Conservation (phyloP, 164 flowering plant genomes). For the Paratinospora sagittata region DNA sequence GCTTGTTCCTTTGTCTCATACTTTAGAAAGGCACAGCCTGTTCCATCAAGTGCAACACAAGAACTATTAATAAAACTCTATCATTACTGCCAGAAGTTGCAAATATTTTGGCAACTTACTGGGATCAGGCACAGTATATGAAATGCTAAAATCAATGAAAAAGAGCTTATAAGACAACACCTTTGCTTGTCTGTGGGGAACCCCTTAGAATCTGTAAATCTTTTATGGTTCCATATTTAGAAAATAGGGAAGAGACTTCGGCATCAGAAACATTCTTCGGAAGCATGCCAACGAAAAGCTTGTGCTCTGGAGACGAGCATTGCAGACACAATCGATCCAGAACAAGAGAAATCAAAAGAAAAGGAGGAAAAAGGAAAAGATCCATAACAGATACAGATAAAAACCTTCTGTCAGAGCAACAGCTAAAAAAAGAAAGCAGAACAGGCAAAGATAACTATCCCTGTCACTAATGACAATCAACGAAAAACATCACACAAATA, state of each 20-base stretch:
- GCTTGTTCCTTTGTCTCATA: slow-evolving; percentile 98
- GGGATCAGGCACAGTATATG: too few relatives aligned
- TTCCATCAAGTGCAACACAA: slow-evolving; percentile 8
- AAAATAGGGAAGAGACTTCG: slow-evolving; percentile 74
- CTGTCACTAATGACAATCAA: background rate
- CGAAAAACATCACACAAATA: background rate
- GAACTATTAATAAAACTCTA: slow-evolving; percentile 1
- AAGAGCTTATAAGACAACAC: slow-evolving; percentile 24
- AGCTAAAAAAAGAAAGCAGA: background rate
- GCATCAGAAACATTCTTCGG: slow-evolving; percentile 89
- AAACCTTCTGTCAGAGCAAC: slow-evolving; percentile 1
- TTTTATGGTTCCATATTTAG: slow-evolving; percentile 74
- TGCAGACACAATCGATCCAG: background rate
- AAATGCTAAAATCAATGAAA: background rate
- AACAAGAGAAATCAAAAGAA: background rate
- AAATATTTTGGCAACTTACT: background rate
- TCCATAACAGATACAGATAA: background rate
- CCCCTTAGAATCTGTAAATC: slow-evolving; percentile 92
- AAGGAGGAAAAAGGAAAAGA: background rate
- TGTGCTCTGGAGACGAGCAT: slow-evolving; percentile 60
- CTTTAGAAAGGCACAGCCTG: slow-evolving; percentile 97
- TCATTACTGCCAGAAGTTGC: background rate
- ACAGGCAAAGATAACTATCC: background rate
- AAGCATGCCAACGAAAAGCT: slow-evolving; percentile 98
- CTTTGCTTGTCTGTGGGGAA: slow-evolving; percentile 95